Evolutionary conservation across 805 yeast species (phyloP).

Genomic region (Pichia thaimueangensis): DNA sequence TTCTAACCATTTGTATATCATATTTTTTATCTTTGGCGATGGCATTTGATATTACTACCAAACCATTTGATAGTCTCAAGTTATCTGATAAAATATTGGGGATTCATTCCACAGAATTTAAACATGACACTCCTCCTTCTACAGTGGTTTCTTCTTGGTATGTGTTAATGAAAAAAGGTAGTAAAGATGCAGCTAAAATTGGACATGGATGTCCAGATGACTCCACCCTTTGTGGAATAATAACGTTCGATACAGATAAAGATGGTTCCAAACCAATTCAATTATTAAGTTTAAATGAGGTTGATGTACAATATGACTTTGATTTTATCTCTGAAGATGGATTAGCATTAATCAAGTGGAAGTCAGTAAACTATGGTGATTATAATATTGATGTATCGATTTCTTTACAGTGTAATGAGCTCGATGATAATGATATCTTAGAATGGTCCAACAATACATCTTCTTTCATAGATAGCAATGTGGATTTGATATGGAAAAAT

Average conservation of each 20-base stretch:
- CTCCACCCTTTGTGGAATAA: slow-evolving; percentile 75
- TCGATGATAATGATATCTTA: slow-evolving; percentile 18
- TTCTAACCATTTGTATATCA: not conserved
- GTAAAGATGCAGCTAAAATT: slow-evolving; percentile 26
- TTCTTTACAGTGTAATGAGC: slow-evolving; percentile 39
- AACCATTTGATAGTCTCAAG: slow-evolving; percentile 32
- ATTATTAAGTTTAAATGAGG: slow-evolving; percentile 33
- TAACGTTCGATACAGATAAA: slow-evolving; percentile 47
- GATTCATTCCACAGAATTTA: slow-evolving; percentile 34
- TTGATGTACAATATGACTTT: slow-evolving; percentile 15
- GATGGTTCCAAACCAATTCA: slow-evolving; percentile 41
- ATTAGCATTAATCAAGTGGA: slow-evolving; percentile 33
- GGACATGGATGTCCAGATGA: slow-evolving; percentile 55
- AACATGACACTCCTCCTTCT: slow-evolving; percentile 74
- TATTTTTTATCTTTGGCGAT: not conserved
- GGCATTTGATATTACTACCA: slow-evolving; percentile 25
- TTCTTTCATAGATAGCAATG: not conserved
- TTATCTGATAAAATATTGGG: slow-evolving; percentile 45
- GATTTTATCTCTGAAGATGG: slow-evolving; percentile 18
- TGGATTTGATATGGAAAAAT: slow-evolving; percentile 20
- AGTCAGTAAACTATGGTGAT: slow-evolving; percentile 66
- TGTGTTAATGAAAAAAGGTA: slow-evolving; percentile 44
- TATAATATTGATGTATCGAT: slow-evolving; percentile 34
- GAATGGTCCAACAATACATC: slow-evolving; percentile 5
- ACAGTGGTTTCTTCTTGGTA: slow-evolving; percentile 57